Conservation (phyloP, 129 eudicot genomes). For the Centella asiatica region DNA sequence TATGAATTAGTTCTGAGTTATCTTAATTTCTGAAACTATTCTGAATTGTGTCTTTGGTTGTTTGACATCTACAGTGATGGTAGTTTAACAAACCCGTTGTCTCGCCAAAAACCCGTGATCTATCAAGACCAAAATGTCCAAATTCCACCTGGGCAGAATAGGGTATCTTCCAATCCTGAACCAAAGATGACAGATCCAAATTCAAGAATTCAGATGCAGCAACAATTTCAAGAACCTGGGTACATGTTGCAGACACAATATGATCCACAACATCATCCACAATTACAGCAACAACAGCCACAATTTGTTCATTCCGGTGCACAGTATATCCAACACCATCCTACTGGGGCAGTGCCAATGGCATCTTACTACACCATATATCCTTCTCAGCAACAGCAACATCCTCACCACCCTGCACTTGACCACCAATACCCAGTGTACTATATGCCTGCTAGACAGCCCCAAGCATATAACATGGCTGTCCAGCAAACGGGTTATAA, state of each 20-base stretch:
- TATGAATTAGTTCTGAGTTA: not conserved
- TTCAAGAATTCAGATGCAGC: conserved; percentile 26
- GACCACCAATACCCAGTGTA: conserved; percentile 40
- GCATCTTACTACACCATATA: conserved; percentile 35
- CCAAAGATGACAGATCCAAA: conserved; percentile 25
- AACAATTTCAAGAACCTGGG: conserved; percentile 31
- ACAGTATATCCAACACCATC: conserved; percentile 29
- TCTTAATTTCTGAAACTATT: not conserved
- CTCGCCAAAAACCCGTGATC: conserved; percentile 27
- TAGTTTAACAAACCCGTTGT: conserved; percentile 30
- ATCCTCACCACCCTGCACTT: conserved; percentile 24
- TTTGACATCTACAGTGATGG: conserved; percentile 36
- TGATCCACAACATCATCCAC: conserved; percentile 28
- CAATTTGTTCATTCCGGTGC: conserved; percentile 40
- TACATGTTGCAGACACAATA: conserved; percentile 21
- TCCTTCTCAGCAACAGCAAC: conserved; percentile 30
- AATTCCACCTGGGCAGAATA: conserved; percentile 26
- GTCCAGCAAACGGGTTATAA: conserved; percentile 29
- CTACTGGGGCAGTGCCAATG: conserved; percentile 33
- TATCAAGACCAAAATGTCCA: conserved; percentile 38
- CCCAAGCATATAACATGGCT: conserved; percentile 30
- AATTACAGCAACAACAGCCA: not conserved
- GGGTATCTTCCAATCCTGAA: conserved; percentile 20
- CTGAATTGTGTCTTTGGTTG: conserved; percentile 11
- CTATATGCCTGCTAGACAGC: conserved; percentile 32